Base-by-base conservation (phyloP, 139 green algal species). In the Deuterostichococcus epilithicus region DNA sequence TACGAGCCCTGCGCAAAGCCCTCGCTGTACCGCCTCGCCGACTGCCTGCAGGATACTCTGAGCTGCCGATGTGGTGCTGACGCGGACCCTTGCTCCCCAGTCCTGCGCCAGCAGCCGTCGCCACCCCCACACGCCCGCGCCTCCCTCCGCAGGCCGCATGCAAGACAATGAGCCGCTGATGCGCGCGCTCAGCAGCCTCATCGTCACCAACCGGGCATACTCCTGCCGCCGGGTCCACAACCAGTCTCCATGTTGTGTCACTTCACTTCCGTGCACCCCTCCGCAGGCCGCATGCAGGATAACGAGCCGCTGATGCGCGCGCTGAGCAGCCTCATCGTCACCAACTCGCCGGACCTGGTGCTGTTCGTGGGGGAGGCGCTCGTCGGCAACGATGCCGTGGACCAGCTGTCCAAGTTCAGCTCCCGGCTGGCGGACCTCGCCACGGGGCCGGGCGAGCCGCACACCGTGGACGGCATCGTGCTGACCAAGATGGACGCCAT, bases 101-200 rank as follows among this genome's bases (percentile, higher is more conserved):
- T n/a, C n/a, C n/a, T n/a, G n/a, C n/a, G n/a, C n/a, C n/a, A n/a
- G n/a, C n/a, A 5, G 78, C 87, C 28, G 26, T 67, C 26, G 59
- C 59, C 59, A 8, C 5, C 26, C 26, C 26, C 5, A 6, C 10
- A 20, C 26, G 20, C 59, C 5, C 63, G 23, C 3, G 10, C n/a
- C 30, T 28, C 37, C 10, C 20, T 23, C 5, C 2, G 63, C 63
- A 69, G 63, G 63, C 4, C 63, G 32, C 26, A 72, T 84, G 66
- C 92, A 98, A 89, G 96, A 99, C 87, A 99, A 99, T 83, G 95
- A 99, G 92, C 96, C 96, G 3, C 90, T 99, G 30, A 99, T 99
- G 96, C 89, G 94, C 22, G 91, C 96, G n/a, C 88, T 99, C 67
- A 89, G 90, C 75, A 96, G 91, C 74, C 90, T 99, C 0, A 97